Conservation (phyloP, 2,329 filamentous ascomycete genomes). For the Monascus ruber region DNA sequence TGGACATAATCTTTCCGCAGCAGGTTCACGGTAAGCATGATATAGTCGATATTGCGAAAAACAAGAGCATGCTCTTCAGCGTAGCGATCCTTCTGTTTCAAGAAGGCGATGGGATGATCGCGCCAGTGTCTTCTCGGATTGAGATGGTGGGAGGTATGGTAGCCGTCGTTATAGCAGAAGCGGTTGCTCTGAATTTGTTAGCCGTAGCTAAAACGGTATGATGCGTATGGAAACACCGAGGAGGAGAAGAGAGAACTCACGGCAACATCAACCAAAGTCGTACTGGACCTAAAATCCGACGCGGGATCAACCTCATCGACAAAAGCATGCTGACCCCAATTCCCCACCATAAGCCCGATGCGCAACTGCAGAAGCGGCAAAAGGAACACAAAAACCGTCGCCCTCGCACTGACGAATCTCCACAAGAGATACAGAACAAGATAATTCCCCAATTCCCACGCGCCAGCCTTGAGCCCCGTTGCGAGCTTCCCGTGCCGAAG, state of each 20-base stretch:
- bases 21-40: slow-evolving; percentile 60
- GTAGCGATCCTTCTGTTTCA: slow-evolving; percentile 58
- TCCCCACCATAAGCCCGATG: slow-evolving; percentile 65
- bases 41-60: slow-evolving; percentile 71
- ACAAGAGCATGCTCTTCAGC: slow-evolving; percentile 57
- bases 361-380: slow-evolving; percentile 57
- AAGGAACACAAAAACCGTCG: slow-evolving; percentile 54
- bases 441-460: slow-evolving; percentile 53
- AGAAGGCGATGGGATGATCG: slow-evolving; percentile 63
- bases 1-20: slow-evolving; percentile 60
- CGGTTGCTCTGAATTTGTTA: slow-evolving; percentile 54
- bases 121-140: slow-evolving; percentile 72
- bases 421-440: slow-evolving; percentile 41
- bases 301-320: slow-evolving; percentile 64
- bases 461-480: slow-evolving; percentile 45
- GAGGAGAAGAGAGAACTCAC: slow-evolving; percentile 39
- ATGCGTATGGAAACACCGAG: not conserved
- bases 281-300: slow-evolving; percentile 67
- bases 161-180: slow-evolving; percentile 73
- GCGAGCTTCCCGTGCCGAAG: slow-evolving; percentile 46
- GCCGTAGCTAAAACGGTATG: not conserved
- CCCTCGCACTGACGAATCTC: slow-evolving; percentile 38
- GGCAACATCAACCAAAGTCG: slow-evolving; percentile 66
- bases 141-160: slow-evolving; percentile 71
- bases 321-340: slow-evolving; percentile 76